phyloP scores from a whole-genome alignment of 2,329 filamentous ascomycete genomes.

The Neofusicoccum laricinum region DNA sequence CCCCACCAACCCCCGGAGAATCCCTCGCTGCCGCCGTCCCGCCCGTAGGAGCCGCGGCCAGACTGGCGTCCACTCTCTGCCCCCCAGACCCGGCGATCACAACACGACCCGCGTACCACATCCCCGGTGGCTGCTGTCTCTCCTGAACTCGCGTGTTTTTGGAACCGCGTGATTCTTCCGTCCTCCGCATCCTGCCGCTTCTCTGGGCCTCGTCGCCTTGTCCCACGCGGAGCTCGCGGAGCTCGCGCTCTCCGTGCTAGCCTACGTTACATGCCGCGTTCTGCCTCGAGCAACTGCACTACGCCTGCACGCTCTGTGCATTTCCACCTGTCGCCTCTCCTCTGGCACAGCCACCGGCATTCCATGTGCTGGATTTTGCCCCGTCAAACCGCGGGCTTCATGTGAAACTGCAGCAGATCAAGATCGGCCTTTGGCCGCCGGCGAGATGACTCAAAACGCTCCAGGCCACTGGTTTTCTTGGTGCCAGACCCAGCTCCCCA shows the following conservation, averaged over 20 bases:
- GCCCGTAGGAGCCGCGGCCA: neutral
- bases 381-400: neutral
- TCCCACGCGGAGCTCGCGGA: neutral
- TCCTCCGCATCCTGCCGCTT: neutral
- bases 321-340: neutral
- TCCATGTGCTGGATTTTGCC: neutral
- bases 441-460: neutral
- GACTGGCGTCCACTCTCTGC: neutral
- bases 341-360: neutral
- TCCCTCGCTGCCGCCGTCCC: neutral
- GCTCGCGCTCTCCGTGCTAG: neutral
- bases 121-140: neutral
- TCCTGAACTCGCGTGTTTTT: neutral
- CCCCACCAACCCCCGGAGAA: neutral
- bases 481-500: neutral
- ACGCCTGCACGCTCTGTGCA: neutral
- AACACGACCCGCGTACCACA: neutral
- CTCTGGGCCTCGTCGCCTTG: neutral
- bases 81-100: neutral
- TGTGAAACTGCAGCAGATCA: neutral
- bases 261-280: neutral
- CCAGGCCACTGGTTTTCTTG: neutral
- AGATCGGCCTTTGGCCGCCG: neutral
- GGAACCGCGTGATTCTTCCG: neutral
- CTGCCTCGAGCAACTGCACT: neutral